Base-by-base conservation (phyloP, 495 filamentous ascomycete genomes). In the Aspergillus bertholletiae region DNA sequence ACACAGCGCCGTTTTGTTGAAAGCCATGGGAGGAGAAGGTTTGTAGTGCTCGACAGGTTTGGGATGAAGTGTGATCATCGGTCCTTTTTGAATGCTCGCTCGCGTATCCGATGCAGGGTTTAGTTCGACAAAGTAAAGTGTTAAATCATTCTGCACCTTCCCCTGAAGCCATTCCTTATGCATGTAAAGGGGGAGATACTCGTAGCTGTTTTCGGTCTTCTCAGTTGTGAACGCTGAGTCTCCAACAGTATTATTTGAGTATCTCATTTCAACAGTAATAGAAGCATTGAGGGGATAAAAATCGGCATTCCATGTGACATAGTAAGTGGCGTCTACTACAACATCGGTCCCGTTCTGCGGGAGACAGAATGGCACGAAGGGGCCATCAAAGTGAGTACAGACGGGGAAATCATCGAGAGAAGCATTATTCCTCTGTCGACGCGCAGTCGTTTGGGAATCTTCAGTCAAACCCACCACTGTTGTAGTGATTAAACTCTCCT, bases 361-460 rank as follows among this genome's bases (percentile, higher is more conserved):
- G 17, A 70, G 61, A 53, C 74, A 78, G 45, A 77, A 73, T 7
- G 72, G 72, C 17, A 55, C 55, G 13, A 59, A 60, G 7, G 60
- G 52, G 20, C 58, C 57, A 21, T 64, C 23, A 11, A 56, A 27
- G 27, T 64, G 56, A 26, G 65, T 66, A 41, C 73, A 74, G 17
- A 65, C 30, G 6, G 70, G 67, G 45, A 74, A 74, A 20, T 59
- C 67, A 20, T 56, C 62, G 85, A 2, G 85, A 86, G 72, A 92
- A 90, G 58, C 85, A 86, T 28, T 26, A 15, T 40, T 34, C 6
- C 46, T 50, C 1, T 21, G 49, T 8, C 23, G 9, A 15, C 39
- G n/a, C 28, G 21, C 28, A 26, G 43, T 58, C 20, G 21, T 30
- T 12, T 53, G 52, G 21, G 52, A 53, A 11, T 43, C 41, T 34